Evolutionary conservation across 108 stramenopile species (phyloP).

Genomic region (Stephanodiscus minutulus): DNA sequence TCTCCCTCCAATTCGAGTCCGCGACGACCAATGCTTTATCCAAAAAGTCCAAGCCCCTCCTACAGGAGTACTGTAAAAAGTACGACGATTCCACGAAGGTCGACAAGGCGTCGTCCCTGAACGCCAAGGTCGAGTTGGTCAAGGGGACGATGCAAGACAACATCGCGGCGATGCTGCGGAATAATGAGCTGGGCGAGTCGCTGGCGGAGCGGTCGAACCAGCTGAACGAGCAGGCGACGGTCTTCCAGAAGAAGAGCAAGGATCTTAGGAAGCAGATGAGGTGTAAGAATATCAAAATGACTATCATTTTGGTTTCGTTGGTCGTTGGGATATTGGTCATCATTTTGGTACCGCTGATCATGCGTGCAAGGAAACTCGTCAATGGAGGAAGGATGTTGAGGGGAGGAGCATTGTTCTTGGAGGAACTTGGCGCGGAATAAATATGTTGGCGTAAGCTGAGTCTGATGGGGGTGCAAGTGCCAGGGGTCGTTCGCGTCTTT

Average conservation of each 20-base stretch:
- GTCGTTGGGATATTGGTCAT: conserved; percentile 73
- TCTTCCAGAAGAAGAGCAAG: conserved; percentile 85
- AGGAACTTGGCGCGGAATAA: conserved; percentile 19
- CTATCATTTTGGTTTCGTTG: conserved; percentile 72
- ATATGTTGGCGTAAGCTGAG: neutral
- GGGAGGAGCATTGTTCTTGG: conserved; percentile 22
- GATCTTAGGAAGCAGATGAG: conserved; percentile 88
- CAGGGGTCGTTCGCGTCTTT: too few relatives aligned
- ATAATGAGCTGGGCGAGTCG: conserved; percentile 85
- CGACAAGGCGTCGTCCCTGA: conserved; percentile 78
- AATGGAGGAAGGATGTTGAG: conserved; percentile 42
- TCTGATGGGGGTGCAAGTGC: too few relatives aligned
- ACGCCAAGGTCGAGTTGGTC: conserved; percentile 84
- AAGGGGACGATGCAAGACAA: conserved; percentile 88
- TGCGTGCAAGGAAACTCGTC: conserved; percentile 60
- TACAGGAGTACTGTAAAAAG: conserved; percentile 66
- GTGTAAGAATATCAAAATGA: conserved; percentile 93
- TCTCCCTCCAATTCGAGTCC: conserved; percentile 68
- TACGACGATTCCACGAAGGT: conserved; percentile 86
- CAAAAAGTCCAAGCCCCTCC: conserved; percentile 76
- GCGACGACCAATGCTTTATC: conserved; percentile 73
- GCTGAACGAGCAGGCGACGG: conserved; percentile 88
- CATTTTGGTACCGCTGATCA: conserved; percentile 78
- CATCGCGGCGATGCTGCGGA: conserved; percentile 86
- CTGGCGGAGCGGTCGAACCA: conserved; percentile 80